A percentile compares a stretch with the other conserved stretches of the same genome.
Conservation (phyloP, 2,329 filamentous ascomycete species). For the Meredithiella fracta region DNA sequence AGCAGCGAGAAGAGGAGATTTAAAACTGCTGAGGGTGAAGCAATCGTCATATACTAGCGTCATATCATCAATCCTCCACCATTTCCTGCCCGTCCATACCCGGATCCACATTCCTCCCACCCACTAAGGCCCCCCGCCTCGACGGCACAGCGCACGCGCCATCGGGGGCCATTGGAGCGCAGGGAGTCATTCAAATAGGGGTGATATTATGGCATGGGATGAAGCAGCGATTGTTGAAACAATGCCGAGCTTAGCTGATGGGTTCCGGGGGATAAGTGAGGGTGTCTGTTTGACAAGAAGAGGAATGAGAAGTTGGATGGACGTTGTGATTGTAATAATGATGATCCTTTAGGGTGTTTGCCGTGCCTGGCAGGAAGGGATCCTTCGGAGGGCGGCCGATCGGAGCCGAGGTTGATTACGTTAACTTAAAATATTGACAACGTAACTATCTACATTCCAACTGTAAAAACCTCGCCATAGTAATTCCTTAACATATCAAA, state of each 20-base stretch:
- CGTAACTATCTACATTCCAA: too few relatives aligned
- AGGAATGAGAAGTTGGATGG: not conserved
- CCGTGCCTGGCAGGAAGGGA: not conserved
- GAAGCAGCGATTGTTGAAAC: not conserved
- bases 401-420: not conserved
- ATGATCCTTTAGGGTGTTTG: not conserved
- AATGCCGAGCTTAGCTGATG: not conserved
- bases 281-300: not conserved
- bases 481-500: too few relatives aligned
- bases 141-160: not conserved
- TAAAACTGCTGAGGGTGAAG: not conserved
- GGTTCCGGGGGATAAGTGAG: not conserved
- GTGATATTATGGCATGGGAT: not conserved
- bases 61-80: not conserved
- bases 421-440: too few relatives aligned
- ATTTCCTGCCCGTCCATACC: not conserved
- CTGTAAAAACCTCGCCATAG: too few relatives aligned
- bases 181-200: too few relatives aligned
- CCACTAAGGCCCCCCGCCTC: not conserved
- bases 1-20: too few relatives aligned
- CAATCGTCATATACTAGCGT: not conserved
- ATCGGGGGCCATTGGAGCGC: not conserved
- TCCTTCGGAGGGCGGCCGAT: not conserved
- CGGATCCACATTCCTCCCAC: not conserved
- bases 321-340: not conserved